A percentile compares a stretch with the other conserved stretches of the same genome.
These are phyloP conservation scores for Suhomyces yuchorum DNA, from an alignment of 1,139 yeast species.

Conservation along the genomic window DNA sequence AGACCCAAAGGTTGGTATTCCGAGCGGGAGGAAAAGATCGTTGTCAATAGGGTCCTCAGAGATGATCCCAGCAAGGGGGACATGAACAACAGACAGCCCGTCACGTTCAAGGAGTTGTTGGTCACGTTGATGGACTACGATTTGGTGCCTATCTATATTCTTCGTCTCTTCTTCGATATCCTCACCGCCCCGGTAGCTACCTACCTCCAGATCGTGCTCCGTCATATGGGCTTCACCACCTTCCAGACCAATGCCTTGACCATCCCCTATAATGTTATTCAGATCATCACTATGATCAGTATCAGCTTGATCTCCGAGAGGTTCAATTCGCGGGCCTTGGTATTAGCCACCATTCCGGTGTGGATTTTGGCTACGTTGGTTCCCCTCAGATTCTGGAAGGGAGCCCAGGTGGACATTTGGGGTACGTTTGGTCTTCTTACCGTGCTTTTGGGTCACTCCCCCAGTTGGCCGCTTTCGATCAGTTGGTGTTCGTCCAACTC, in stretches of 20 bases:
- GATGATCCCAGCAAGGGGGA: slow-evolving; percentile 74
- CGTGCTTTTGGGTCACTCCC: slow-evolving; percentile 22
- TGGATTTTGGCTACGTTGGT: slow-evolving; percentile 23
- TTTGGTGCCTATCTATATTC: slow-evolving; percentile 54
- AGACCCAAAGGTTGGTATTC: slow-evolving; percentile 64
- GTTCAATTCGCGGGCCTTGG: slow-evolving; percentile 37
- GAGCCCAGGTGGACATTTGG: slow-evolving; percentile 23
- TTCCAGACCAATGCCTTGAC: slow-evolving; percentile 55
- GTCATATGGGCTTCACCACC: slow-evolving; percentile 56
- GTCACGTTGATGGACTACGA: slow-evolving; percentile 54
- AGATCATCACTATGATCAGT: slow-evolving; percentile 38
- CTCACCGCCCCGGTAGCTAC: slow-evolving; percentile 42
- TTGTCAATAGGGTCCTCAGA: slow-evolving; percentile 61
- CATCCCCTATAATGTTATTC: slow-evolving; percentile 50
- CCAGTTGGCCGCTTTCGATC: slow-evolving; percentile 23
- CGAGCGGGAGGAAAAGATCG: slow-evolving; percentile 61
- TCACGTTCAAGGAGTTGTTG: slow-evolving; percentile 41
- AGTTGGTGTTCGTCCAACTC: slow-evolving; percentile 26
- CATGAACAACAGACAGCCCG: slow-evolving; percentile 64
- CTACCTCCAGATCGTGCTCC: slow-evolving; percentile 57
- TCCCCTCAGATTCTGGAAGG: slow-evolving; percentile 23
- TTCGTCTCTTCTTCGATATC: slow-evolving; percentile 51
- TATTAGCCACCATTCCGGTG: slow-evolving; percentile 19
- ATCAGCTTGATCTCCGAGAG: slow-evolving; percentile 45
- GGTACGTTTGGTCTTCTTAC: slow-evolving; percentile 25